phyloP scores from a whole-genome alignment of 768 basidiomycete species.

The Pisolithus orientalis region DNA sequence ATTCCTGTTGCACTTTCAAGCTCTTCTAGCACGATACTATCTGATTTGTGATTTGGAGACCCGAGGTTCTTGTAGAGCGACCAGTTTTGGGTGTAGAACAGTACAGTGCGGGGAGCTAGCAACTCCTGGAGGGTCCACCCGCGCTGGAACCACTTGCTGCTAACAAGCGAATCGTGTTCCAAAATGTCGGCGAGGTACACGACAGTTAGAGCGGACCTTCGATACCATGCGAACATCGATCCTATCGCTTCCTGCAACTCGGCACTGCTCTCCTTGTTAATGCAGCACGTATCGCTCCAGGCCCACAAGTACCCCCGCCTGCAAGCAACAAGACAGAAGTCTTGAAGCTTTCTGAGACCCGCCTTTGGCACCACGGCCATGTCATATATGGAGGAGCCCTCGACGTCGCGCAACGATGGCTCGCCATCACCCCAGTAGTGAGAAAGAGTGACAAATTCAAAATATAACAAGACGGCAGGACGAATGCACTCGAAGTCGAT shows the following conservation, averaged over 20 bases:
- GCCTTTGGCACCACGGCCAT: neutral
- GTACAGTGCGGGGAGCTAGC: neutral
- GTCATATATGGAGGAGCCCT: neutral
- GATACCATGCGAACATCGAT: conserved; percentile 3
- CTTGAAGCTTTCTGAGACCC: conserved; percentile 1
- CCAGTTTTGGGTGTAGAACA: conserved; percentile 1
- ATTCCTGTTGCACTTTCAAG: neutral
- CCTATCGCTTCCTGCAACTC: conserved; percentile 1
- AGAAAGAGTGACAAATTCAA: neutral
- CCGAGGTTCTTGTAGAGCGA: neutral
- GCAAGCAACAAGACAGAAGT: neutral
- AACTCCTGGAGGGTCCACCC: conserved; percentile 5
- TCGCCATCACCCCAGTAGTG: conserved; percentile 1
- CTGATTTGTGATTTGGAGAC: neutral
- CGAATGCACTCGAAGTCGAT: neutral
- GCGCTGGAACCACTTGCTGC: conserved; percentile 1
- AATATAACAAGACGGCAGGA: neutral
- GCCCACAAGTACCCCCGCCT: neutral
- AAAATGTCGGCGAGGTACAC: neutral
- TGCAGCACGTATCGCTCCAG: conserved; percentile 5
- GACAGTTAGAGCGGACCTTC: neutral
- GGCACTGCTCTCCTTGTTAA: neutral
- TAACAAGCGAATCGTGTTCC: neutral
- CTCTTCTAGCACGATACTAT: neutral
- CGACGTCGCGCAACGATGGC: neutral